Base-by-base conservation (phyloP, 768 basidiomycete species). In the Tylopilus felleus region DNA sequence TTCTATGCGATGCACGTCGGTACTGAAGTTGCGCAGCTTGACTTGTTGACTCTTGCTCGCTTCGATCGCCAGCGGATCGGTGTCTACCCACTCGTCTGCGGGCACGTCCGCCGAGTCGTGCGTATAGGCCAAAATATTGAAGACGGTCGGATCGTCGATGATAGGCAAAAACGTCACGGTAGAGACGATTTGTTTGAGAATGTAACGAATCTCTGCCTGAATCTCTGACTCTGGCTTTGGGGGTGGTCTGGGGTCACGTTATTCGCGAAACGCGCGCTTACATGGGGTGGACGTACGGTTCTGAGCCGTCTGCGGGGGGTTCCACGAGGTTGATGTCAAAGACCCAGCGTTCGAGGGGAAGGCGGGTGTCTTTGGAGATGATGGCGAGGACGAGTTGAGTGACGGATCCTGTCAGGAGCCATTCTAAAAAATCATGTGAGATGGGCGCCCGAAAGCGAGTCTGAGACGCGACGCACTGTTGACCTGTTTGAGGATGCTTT, bases 101-200 rank as follows among this genome's bases (percentile, higher is more conserved):
- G 96, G 96, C 9, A 97, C 85, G 58, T 95, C 90, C 8, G 91
- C 90, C 33, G 93, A 93, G 49, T 90, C 89, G 4, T 85, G 86
- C 3, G 96, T 97, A 72, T 98, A 98, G 10, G 92, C 94, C 40
- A 99, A 80, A 56, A 99, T 95, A 65, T 97, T 98, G 84, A 99
- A 99, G 29, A 98, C 93, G 14, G 89, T 93, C 13, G 90, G 86
- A 71, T 98, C 93, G 60, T 96, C 88, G 50, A 99, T 88, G 58
- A 94, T 89, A 0, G 97, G 97, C 55, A 99, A 77, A 73, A 97
- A 98, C 10, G 97, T 97, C 56, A 96, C 93, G 70, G 90, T 93
- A 39, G 91, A 91, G 38, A 97, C 93, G 65, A 99, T 98, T 70
- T 99, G 97, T 74, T 98, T 97, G 67, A 99, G 82, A 63, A 98